These are phyloP conservation scores for Chlorella vulgaris DNA, from an alignment of 139 green algal species.

Conservation along the genomic window DNA sequence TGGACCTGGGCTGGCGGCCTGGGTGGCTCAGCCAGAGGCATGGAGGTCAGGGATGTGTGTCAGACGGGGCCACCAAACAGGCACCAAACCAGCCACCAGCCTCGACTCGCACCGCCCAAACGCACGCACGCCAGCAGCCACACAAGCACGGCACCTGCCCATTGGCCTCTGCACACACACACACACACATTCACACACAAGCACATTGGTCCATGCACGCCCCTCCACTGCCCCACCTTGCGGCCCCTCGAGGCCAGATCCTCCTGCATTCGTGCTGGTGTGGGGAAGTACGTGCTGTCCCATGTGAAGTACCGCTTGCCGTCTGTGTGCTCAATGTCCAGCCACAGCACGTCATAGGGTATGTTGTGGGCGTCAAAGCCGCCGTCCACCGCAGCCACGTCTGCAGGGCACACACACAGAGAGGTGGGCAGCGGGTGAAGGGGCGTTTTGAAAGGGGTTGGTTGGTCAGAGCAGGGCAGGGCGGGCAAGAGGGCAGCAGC, in stretches of 20 bases:
- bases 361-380: constrained; percentile 76
- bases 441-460: not conserved
- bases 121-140: too few species aligned
- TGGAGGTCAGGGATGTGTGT: too few species aligned
- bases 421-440: too few species aligned
- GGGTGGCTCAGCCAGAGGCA: too few species aligned
- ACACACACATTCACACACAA: too few species aligned
- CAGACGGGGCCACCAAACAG: too few species aligned
- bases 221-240: constrained; percentile 44
- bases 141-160: not conserved
- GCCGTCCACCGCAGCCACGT: constrained; percentile 28
- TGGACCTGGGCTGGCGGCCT: too few species aligned
- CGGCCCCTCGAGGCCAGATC: constrained; percentile 73
- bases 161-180: not conserved
- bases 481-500: too few species aligned
- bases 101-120: too few species aligned
- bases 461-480: too few species aligned
- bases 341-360: constrained; percentile 98
- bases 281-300: constrained; percentile 87
- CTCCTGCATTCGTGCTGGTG: constrained; percentile 77
- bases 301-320: constrained; percentile 96
- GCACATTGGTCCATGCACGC: not conserved
- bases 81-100: too few species aligned
- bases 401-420: not conserved
- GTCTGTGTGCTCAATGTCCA: constrained; percentile 99